phyloP scores from a whole-genome alignment of 163 green algal species.

The Volvox carteri region DNA sequence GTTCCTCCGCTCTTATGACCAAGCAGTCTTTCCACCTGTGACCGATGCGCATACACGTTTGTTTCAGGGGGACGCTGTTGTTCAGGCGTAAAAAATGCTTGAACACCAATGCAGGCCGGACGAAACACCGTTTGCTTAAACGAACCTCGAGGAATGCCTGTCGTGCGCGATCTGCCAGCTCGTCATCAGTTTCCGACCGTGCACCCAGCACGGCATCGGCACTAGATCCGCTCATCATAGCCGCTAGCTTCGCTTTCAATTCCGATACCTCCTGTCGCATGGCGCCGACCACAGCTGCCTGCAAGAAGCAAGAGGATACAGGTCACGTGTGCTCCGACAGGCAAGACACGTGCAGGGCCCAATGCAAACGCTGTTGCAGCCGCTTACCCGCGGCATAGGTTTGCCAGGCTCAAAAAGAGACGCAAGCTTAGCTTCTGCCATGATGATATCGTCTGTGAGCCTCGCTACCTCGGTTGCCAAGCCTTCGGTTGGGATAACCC shows the following conservation, averaged over 20 bases:
- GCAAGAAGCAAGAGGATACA: not conserved
- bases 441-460: not conserved
- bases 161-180: slow-evolving; percentile 37
- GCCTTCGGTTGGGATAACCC: not conserved
- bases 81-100: too few species aligned
- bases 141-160: slow-evolving; percentile 51
- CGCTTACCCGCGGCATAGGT: slow-evolving; percentile 52
- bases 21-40: slow-evolving; percentile 42
- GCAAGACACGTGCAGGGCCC: too few species aligned
- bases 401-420: slow-evolving; percentile 53
- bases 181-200: not conserved
- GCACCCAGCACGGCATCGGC: not conserved
- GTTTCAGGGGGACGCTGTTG: not conserved
- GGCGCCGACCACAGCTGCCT: slow-evolving; percentile 37
- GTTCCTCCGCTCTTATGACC: not conserved
- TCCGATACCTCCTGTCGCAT: slow-evolving; percentile 46
- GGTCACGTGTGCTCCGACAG: too few species aligned
- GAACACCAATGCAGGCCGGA: too few species aligned
- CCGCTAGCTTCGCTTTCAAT: slow-evolving; percentile 19
- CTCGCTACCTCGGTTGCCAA: slow-evolving; percentile 9
- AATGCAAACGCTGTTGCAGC: not conserved
- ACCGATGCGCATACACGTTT: not conserved
- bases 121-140: too few species aligned
- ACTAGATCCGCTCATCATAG: not conserved
- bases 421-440: slow-evolving; percentile 36